Evolutionary conservation across 345 rosid species (phyloP).

Genomic region (Eucalyptus tenuipes): DNA sequence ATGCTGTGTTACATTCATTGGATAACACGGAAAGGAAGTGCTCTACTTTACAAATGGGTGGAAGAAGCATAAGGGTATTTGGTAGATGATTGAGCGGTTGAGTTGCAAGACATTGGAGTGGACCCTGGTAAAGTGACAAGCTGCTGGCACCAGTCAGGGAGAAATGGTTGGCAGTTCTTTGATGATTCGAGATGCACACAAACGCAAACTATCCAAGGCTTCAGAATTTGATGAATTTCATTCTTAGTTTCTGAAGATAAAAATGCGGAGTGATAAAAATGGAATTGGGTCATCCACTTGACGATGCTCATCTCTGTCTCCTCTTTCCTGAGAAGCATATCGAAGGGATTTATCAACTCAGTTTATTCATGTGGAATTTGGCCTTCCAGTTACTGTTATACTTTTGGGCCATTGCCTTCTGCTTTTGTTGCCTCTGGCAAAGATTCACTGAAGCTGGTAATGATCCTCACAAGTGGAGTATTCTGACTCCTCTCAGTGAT

Average conservation of each 20-base stretch:
- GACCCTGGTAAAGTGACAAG: not conserved
- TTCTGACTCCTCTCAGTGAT: not conserved
- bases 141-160: not conserved
- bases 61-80: not conserved
- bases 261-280: not conserved
- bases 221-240: not conserved
- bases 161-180: not conserved
- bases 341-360: not conserved
- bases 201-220: not conserved
- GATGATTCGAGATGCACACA: not conserved
- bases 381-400: not conserved
- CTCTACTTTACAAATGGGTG: not conserved
- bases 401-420: not conserved
- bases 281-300: not conserved
- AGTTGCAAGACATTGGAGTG: not conserved
- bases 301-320: not conserved
- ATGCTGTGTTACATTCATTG: not conserved
- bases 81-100: not conserved
- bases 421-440: not conserved
- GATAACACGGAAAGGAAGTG: not conserved
- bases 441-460: not conserved
- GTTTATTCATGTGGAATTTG: not conserved
- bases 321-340: not conserved
- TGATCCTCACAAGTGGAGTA: not conserved
- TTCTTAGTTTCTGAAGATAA: not conserved